Evolutionary conservation across 371 early-diverging fungal species (phyloP), one percentile per base, ranked within the genome.

Genomic region (Mortierella sp.): DNA sequence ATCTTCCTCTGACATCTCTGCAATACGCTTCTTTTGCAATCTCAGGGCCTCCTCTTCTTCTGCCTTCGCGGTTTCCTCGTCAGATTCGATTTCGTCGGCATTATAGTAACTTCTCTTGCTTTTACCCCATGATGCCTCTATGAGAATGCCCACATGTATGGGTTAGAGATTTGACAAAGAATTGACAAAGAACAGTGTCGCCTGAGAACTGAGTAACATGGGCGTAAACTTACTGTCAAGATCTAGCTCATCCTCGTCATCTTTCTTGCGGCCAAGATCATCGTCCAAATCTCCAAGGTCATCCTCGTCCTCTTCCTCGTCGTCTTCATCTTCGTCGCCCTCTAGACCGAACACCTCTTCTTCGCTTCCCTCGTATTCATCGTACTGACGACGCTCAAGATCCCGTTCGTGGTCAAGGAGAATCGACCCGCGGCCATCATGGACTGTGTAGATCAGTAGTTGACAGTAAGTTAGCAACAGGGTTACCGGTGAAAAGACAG

Each of bases 1-100:
- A 87, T 98, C 98, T 37, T 90, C 93, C 83, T 97, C 98, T 40
- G 91, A 87, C 89, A 97, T 90, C 31, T 88, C 86, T 32, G 90
- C 88, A 19, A 94, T 75, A 37, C 90, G 90, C 80, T 93, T 89
- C 83, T 89, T 91, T 77, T 97, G 97, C 68, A 98, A 85, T 69
- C 94, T 90, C 64, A 95, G 82, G 1, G 97, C 98, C 81, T 98
- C 98, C 55, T 90, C 90, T 69, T 96, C 98, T 77, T 98, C 97
- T 68, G 95, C 96, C 42, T 90, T 90, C 73, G 93, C 92, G 61
- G 93, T 93, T n/a, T 90, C 93, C 34, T 91, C 73, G 70, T 93
- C 93, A 3, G 85, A 82, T 23, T 89, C 90, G 32, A 85, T 70
- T 57, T 94, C 93, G 40, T 95, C 95, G 3, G 92, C 93, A 66